Evolutionary conservation across 1,284 basidiomycete genomes (phyloP).

Genomic region (Pterula multifida): DNA sequence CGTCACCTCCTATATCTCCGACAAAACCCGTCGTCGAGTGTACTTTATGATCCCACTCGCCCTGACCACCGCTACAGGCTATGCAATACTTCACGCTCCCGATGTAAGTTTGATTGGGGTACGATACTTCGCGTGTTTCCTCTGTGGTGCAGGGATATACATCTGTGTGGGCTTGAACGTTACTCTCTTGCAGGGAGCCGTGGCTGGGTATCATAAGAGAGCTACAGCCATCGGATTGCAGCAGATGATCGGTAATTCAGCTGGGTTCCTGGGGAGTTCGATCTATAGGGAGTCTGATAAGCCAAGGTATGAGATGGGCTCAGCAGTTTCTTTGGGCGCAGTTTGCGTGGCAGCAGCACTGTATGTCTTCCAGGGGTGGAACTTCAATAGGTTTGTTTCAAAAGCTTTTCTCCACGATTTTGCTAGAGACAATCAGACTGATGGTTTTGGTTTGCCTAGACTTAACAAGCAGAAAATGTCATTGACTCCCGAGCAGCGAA

Average conservation of each 20-base stretch:
- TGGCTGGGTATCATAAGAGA: not conserved
- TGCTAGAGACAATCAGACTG: not conserved
- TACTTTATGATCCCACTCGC: not conserved
- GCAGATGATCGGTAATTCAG: not conserved
- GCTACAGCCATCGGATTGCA: not conserved
- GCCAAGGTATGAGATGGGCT: not conserved
- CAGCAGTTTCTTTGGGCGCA: not conserved
- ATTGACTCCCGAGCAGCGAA: not conserved
- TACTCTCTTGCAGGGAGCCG: not conserved
- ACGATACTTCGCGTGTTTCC: not conserved
- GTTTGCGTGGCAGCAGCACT: not conserved
- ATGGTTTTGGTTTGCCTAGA: not conserved
- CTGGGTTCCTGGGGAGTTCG: slow-evolving; percentile 1
- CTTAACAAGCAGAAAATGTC: not conserved
- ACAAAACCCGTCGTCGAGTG: not conserved
- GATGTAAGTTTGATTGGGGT: not conserved
- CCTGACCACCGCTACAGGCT: not conserved
- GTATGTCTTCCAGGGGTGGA: not conserved
- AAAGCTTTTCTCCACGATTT: not conserved
- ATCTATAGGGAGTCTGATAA: not conserved
- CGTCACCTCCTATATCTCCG: not conserved
- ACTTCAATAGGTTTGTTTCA: not conserved
- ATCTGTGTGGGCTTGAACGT: slow-evolving; percentile 1
- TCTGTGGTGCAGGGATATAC: not conserved
- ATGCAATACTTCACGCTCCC: not conserved